These are phyloP conservation scores for Linnemannia exigua DNA, from an alignment of 192 early-diverging fungal genomes.

Conservation along the genomic window DNA sequence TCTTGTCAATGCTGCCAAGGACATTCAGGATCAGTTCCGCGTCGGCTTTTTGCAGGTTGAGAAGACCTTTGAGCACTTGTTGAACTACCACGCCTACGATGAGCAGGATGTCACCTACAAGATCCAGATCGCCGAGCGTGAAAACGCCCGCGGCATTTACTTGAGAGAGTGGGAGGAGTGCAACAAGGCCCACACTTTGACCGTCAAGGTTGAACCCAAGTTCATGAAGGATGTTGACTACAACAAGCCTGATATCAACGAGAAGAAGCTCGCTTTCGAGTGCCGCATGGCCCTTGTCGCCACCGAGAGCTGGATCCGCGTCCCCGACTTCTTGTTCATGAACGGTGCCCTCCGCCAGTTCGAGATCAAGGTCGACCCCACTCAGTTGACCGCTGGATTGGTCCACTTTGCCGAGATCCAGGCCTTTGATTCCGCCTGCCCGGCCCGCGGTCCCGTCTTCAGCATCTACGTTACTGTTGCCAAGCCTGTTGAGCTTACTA, in stretches of 20 bases:
- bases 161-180: constrained; percentile 85
- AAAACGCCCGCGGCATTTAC: constrained; percentile 86
- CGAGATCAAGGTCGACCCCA: constrained; percentile 83
- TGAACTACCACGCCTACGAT: constrained; percentile 64
- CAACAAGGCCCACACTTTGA: constrained; percentile 68
- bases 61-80: constrained; percentile 86
- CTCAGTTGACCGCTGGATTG: constrained; percentile 78
- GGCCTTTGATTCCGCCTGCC: constrained; percentile 82
- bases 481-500: constrained; percentile 74
- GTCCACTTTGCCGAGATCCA: constrained; percentile 84
- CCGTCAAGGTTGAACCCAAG: constrained; percentile 67
- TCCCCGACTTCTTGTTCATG: constrained; percentile 81
- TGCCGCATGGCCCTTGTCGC: constrained; percentile 79
- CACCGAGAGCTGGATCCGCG: constrained; percentile 81
- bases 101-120: constrained; percentile 81
- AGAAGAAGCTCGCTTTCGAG: constrained; percentile 82
- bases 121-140: constrained; percentile 48
- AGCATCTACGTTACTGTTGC: constrained; percentile 90
- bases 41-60: constrained; percentile 92
- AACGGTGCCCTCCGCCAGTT: constrained; percentile 76
- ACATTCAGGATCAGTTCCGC: constrained; percentile 82
- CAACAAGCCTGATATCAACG: constrained; percentile 67
- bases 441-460: constrained; percentile 86
- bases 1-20: constrained; percentile 79
- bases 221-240: constrained; percentile 77